phyloP scores from a whole-genome alignment of 2,329 filamentous ascomycete genomes.

The Alternaria tenuissima region DNA sequence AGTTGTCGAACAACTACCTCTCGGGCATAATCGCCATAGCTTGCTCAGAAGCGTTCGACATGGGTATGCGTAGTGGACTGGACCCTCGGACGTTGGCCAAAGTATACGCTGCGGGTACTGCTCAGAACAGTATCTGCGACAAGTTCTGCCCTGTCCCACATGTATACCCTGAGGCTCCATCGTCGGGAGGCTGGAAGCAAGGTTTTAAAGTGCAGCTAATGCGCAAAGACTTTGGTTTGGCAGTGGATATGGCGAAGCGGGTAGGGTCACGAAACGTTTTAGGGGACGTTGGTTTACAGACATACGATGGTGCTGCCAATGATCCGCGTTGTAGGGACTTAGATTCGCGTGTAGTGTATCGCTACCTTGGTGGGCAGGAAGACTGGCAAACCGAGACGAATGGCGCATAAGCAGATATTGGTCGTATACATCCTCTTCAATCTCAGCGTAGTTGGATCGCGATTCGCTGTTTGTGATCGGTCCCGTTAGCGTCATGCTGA shows the following conservation, averaged over 20 bases:
- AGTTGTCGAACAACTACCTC: slow-evolving; percentile 69
- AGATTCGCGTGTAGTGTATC: slow-evolving; percentile 66
- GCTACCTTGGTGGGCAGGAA: slow-evolving; percentile 63
- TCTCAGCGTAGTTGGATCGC: not conserved
- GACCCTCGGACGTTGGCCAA: slow-evolving; percentile 62
- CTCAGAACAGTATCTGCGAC: slow-evolving; percentile 62
- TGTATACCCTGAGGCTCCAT: slow-evolving; percentile 58
- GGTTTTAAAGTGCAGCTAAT: slow-evolving; percentile 69
- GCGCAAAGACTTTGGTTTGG: slow-evolving; percentile 66
- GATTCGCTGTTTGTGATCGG: not conserved
- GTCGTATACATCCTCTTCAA: not conserved
- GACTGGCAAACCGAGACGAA: slow-evolving; percentile 53
- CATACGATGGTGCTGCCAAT: slow-evolving; percentile 61
- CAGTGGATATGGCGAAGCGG: slow-evolving; percentile 62
- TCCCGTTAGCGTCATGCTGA: slow-evolving; percentile 1
- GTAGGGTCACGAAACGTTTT: slow-evolving; percentile 61
- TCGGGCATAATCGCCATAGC: slow-evolving; percentile 68
- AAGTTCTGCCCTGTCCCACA: slow-evolving; percentile 62
- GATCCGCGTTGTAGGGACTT: slow-evolving; percentile 62
- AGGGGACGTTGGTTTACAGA: slow-evolving; percentile 59
- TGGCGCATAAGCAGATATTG: slow-evolving; percentile 12
- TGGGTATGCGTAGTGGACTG: slow-evolving; percentile 66
- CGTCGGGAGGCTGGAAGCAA: slow-evolving; percentile 59
- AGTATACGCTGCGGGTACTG: slow-evolving; percentile 62
- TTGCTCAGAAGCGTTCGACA: slow-evolving; percentile 66